A percentile compares a stretch with the other conserved stretches of the same genome.
These are phyloP conservation scores for Asterionellopsis glacialis DNA, from an alignment of 108 stramenopile genomes.

Conservation along the genomic window DNA sequence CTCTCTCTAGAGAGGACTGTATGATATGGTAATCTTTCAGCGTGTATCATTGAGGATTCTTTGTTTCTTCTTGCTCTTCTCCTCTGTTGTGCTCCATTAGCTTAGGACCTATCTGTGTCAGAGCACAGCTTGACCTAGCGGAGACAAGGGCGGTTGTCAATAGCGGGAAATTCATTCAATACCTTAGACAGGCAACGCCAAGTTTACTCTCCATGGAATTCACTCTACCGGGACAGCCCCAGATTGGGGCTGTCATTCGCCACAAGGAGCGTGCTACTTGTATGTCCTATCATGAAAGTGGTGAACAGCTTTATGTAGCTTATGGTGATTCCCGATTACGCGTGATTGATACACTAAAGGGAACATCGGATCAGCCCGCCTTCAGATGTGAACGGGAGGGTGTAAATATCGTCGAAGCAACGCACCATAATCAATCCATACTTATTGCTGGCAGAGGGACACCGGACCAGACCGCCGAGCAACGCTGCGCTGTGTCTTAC, in stretches of 20 bases:
- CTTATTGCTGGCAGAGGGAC: conserved; percentile 42
- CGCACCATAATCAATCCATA: conserved; percentile 72
- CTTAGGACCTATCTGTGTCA: no score
- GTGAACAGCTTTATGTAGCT: conserved; percentile 64
- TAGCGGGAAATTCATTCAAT: no score
- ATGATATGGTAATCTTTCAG: no score
- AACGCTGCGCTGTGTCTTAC: conserved; percentile 45
- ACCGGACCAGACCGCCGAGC: conserved; percentile 5
- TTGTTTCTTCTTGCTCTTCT: no score
- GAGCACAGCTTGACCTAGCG: no score
- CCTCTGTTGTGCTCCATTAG: no score
- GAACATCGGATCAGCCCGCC: conserved; percentile 33
- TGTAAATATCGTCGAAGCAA: conserved; percentile 23
- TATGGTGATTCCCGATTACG: conserved; percentile 52
- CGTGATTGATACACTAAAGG: conserved; percentile 56
- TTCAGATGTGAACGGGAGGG: conserved; percentile 58
- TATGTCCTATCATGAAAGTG: conserved; percentile 65
- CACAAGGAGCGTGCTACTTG: conserved; percentile 45
- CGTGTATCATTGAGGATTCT: no score
- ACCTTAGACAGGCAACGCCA: no score
- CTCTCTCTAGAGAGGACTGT: no score
- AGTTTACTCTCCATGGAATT: conserved; percentile 52
- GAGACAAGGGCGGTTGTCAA: no score
- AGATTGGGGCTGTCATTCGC: conserved; percentile 56
- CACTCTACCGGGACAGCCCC: conserved; percentile 42